These are phyloP conservation scores for Acorus gramineus DNA, from an alignment of 106 monocot species.

Conservation along the genomic window DNA sequence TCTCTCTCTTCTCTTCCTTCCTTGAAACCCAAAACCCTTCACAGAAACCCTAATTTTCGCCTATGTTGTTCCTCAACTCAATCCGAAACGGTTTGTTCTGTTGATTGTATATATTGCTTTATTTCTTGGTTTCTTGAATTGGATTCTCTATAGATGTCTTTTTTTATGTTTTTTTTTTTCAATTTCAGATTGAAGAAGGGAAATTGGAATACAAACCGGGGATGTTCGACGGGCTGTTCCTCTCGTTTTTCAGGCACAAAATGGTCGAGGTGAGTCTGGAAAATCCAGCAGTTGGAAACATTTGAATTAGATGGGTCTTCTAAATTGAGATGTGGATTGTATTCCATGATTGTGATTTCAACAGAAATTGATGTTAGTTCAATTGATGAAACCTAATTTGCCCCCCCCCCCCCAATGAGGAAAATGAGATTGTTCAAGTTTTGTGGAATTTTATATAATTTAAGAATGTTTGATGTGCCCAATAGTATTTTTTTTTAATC, in stretches of 20 bases:
- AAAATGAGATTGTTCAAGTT: too few relatives aligned
- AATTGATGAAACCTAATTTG: conserved; percentile 30
- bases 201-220: conserved; percentile 34
- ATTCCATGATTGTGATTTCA: not conserved
- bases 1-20: conserved; percentile 1
- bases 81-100: conserved; percentile 9
- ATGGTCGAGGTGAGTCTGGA: conserved; percentile 69
- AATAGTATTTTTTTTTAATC: too few relatives aligned
- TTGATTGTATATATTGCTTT: not conserved
- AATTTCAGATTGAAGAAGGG: conserved; percentile 7
- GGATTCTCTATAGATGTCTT: not conserved
- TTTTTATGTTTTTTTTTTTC: not conserved
- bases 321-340: not conserved
- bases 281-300: conserved; percentile 1
- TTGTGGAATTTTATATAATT: too few relatives aligned
- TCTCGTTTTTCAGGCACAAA: conserved; percentile 47
- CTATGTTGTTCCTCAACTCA: conserved; percentile 1
- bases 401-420: too few relatives aligned
- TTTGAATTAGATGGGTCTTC: not conserved
- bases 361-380: conserved; percentile 8
- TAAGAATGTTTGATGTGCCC: too few relatives aligned
- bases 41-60: conserved; percentile 4
- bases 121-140: not conserved
- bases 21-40: not conserved
- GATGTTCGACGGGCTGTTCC: conserved; percentile 28